A percentile compares a stretch with the other conserved stretches of the same genome.
Conservation (phyloP, 2,329 filamentous ascomycete species). For the Monilinia fructicola region DNA sequence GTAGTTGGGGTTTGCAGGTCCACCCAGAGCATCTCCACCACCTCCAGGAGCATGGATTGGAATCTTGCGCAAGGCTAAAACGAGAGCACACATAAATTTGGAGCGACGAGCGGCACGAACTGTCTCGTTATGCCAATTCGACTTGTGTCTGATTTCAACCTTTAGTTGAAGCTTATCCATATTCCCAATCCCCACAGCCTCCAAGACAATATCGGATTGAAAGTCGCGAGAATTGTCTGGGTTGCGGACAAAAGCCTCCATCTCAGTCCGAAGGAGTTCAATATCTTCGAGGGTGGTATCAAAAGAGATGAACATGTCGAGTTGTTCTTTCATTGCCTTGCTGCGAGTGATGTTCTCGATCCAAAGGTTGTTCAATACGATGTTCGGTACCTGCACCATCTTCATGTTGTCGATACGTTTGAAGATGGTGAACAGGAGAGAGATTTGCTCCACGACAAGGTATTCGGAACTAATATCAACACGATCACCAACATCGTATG, state of each 20-base stretch:
- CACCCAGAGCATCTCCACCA: slow-evolving; percentile 60
- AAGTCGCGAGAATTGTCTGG: slow-evolving; percentile 91
- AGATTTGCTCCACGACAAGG: slow-evolving; percentile 89
- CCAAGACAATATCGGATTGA: slow-evolving; percentile 76
- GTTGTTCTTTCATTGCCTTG: slow-evolving; percentile 82
- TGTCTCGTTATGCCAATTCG: slow-evolving; percentile 84
- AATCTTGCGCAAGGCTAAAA: slow-evolving; percentile 79
- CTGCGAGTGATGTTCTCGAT: slow-evolving; percentile 91
- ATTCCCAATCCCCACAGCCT: slow-evolving; percentile 75
- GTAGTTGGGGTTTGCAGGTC: slow-evolving; percentile 75
- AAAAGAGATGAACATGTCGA: slow-evolving; percentile 78
- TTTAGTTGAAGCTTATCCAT: slow-evolving; percentile 85
- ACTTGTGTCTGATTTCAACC: slow-evolving; percentile 87
- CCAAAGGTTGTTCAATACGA: slow-evolving; percentile 87
- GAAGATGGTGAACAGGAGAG: slow-evolving; percentile 89
- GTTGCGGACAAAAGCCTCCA: slow-evolving; percentile 78
- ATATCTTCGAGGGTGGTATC: slow-evolving; percentile 89
- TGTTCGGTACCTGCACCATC: slow-evolving; percentile 78
- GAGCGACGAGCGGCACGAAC: slow-evolving; percentile 78
- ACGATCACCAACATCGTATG: slow-evolving; percentile 92
- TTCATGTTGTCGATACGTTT: slow-evolving; percentile 80
- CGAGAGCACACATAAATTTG: slow-evolving; percentile 95
- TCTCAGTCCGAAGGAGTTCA: slow-evolving; percentile 77
- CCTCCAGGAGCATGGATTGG: slow-evolving; percentile 83
- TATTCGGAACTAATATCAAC: slow-evolving; percentile 73